Percentiles rank a stretch among this genome's conserved stretches.
phyloP scores from a whole-genome alignment of 2,329 filamentous ascomycete species.

The Colletotrichum musae region DNA sequence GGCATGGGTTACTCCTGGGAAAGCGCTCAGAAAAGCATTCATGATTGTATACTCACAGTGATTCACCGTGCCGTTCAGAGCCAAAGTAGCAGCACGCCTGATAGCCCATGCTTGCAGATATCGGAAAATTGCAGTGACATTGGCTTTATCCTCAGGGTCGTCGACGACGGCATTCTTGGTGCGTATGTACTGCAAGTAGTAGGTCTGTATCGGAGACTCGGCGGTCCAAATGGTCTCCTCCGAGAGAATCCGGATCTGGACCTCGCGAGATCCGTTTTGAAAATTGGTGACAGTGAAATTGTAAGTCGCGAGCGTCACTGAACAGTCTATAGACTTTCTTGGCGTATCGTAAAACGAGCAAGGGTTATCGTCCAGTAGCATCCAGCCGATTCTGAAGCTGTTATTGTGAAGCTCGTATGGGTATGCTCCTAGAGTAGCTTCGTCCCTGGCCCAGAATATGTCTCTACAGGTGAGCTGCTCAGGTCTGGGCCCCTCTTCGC shows the following conservation, averaged over 20 bases:
- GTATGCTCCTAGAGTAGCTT: background rate
- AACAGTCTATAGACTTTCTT: constrained; percentile 3
- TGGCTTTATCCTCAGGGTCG: background rate
- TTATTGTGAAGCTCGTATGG: background rate
- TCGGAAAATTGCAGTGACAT: background rate
- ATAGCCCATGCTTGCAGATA: background rate
- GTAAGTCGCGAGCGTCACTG: constrained; percentile 6
- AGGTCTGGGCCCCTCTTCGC: background rate
- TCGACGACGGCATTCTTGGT: background rate
- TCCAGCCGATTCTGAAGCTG: background rate
- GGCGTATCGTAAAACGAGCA: background rate
- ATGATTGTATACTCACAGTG: background rate
- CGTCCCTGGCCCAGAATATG: background rate
- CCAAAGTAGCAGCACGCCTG: background rate
- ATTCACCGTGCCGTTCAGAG: background rate
- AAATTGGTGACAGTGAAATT: constrained; percentile 5
- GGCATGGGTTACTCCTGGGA: background rate
- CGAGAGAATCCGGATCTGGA: background rate
- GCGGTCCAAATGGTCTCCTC: background rate
- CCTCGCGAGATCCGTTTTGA: background rate
- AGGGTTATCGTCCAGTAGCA: background rate
- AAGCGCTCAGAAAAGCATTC: background rate
- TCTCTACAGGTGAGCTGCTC: background rate
- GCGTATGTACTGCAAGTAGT: background rate
- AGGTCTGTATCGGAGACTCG: background rate